Conservation (phyloP, 345 rosid species). For the Populus euphratica region DNA sequence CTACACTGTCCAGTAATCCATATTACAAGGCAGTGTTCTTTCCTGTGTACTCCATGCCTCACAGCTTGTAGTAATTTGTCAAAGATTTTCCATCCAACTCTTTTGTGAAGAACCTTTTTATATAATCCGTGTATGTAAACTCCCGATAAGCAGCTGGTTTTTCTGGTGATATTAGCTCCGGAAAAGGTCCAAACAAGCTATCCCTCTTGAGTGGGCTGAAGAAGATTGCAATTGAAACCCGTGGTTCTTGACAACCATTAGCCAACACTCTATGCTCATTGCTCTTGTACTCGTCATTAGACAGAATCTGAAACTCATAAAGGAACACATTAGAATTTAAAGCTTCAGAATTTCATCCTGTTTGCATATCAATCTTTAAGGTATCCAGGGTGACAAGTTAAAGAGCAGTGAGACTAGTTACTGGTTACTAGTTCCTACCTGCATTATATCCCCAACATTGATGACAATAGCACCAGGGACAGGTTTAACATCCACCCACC, state of each 20-base stretch:
- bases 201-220: conserved; percentile 30
- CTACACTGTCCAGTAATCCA: too few relatives aligned
- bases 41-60: neutral
- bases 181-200: conserved; percentile 33
- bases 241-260: conserved; percentile 26
- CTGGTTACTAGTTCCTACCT: conserved; percentile 19
- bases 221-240: conserved; percentile 40
- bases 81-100: conserved; percentile 43
- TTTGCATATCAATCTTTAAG: too few relatives aligned
- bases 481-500: conserved; percentile 23
- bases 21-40: too few relatives aligned
- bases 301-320: conserved; percentile 32
- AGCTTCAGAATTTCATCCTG: neutral
- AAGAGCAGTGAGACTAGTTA: neutral
- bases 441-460: conserved; percentile 49
- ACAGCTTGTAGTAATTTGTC: conserved; percentile 35
- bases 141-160: conserved; percentile 38
- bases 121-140: conserved; percentile 27
- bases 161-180: conserved; percentile 34
- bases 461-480: conserved; percentile 45
- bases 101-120: conserved; percentile 37
- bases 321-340: neutral
- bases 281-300: conserved; percentile 45
- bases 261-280: conserved; percentile 50
- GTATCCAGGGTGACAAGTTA: too few relatives aligned